Evolutionary conservation across 23 red algal genomes (phyloP), one percentile per base, ranked within the genome.

Genomic region (Gracilaria domingensis): DNA sequence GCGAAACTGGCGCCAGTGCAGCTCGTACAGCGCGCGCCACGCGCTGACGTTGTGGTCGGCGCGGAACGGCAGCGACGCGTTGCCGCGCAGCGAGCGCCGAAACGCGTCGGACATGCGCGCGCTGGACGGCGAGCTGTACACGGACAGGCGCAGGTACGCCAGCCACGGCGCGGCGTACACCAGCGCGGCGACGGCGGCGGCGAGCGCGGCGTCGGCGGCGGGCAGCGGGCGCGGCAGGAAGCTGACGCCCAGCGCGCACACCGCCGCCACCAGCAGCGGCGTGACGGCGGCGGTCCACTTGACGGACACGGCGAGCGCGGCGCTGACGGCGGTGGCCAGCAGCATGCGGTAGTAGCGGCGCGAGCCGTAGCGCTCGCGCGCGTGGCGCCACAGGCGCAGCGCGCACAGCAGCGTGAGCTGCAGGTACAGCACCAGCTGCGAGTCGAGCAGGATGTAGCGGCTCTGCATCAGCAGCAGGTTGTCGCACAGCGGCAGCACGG

Each of bases 271-370:
- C 23, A 98, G 81, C 28, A 89, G 79, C 36, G 96, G 96, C 32
- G 92, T 94, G 74, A 93, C 93, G 30, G 88, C 79, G 12, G 93
- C 92, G 55, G 96, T 98, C 92, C 92, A 98, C 59, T 98, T 98
- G 39, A 95, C 83, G 3, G 93, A 93, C 29, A 96, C 9, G n/a
- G 89, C 88, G 18, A 78, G 42, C 0, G 85, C 84, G 83, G 66
- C 73, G 33, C 50, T 45, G 17, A 90, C 57, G 29, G 81, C 95
- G 23, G 95, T 92, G 24, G 25, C 28, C 0, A 90, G 30, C 26
- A 92, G 51, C 24, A 24, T 32, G 25, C 0, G 18, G 59, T 60
- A 92, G 34, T 91, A 84, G 23, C 37, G 58, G 50, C 57, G 71
- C n/a, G 79, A 47, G 48, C 24, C 50, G 51, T 32, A 53, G 14